A percentile compares a stretch with the other conserved stretches of the same genome.
phyloP scores from a whole-genome alignment of 176 grass and related monocot genomes.

The Oropetium thomaeum region DNA sequence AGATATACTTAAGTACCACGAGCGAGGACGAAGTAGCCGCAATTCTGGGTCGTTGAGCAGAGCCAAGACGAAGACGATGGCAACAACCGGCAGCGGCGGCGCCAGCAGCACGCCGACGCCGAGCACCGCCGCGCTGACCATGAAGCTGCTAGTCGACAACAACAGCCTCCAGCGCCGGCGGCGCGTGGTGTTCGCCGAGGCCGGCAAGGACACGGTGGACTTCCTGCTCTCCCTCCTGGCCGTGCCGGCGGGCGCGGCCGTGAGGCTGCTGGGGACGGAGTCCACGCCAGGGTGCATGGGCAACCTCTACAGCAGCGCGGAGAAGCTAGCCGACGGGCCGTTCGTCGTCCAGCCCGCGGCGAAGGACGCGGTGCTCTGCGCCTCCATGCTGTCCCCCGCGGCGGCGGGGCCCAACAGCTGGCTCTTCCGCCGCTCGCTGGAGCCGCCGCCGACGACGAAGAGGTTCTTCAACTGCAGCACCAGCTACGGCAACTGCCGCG shows the following conservation, averaged over 20 bases:
- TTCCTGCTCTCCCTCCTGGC: conserved; percentile 46
- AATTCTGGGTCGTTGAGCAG: background rate
- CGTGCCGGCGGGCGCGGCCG: conserved; percentile 25
- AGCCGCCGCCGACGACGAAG: background rate
- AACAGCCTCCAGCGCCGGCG: background rate
- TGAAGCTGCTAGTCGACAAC: conserved; percentile 32
- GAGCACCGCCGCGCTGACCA: background rate
- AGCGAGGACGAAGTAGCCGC: no score
- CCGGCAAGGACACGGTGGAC: conserved; percentile 36
- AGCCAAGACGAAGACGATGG: no score
- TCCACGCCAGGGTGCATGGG: conserved; percentile 23
- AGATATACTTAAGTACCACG: no score
- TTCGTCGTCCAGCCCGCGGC: conserved; percentile 23
- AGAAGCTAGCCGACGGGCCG: conserved; percentile 1
- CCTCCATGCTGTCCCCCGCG: background rate
- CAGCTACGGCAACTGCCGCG: background rate
- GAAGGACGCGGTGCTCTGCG: conserved; percentile 7
- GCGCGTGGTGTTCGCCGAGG: conserved; percentile 46
- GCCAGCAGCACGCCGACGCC: background rate
- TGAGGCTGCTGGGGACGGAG: conserved; percentile 21
- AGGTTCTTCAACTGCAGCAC: background rate
- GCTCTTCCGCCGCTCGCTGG: background rate
- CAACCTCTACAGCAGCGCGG: conserved; percentile 27
- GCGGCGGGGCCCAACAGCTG: background rate
- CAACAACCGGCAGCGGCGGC: no score